Conservation (phyloP, 352 stramenopile species). For the Phytopythium ostracodes region DNA sequence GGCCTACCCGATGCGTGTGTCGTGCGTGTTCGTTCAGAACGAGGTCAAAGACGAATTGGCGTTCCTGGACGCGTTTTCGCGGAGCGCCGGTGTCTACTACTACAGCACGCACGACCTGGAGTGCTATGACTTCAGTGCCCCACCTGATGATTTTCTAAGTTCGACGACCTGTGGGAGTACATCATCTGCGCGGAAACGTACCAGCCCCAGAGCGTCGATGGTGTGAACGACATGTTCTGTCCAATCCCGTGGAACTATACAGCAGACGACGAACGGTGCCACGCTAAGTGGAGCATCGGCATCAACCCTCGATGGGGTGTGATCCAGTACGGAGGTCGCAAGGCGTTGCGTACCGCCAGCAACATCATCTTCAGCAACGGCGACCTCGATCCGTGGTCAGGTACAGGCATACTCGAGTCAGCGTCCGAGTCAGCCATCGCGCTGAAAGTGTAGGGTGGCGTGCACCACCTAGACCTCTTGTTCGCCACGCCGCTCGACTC, state of each 20-base stretch:
- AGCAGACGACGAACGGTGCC: slow-evolving; percentile 36
- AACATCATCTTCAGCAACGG: slow-evolving; percentile 93
- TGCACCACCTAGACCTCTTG: too few species aligned
- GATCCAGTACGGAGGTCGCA: slow-evolving; percentile 46
- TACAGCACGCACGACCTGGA: slow-evolving; percentile 35
- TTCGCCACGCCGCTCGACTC: too few species aligned
- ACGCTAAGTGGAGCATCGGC: slow-evolving; percentile 31
- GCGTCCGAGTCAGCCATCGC: slow-evolving; percentile 49
- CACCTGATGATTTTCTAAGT: slow-evolving; percentile 28
- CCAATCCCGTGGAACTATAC: slow-evolving; percentile 35
- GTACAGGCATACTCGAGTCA: slow-evolving; percentile 59
- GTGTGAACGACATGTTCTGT: slow-evolving; percentile 79
- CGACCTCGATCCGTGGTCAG: slow-evolving; percentile 85
- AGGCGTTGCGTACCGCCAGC: slow-evolving; percentile 36
- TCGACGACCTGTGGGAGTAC: slow-evolving; percentile 51
- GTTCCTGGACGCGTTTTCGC: slow-evolving; percentile 30
- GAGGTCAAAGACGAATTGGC: slow-evolving; percentile 17
- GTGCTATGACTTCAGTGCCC: slow-evolving; percentile 30
- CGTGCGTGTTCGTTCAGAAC: slow-evolving; percentile 48
- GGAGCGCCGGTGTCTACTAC: slow-evolving; percentile 47
- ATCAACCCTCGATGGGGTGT: slow-evolving; percentile 35
- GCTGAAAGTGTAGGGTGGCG: slow-evolving; percentile 9
- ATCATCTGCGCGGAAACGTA: slow-evolving; percentile 52
- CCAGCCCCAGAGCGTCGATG: slow-evolving; percentile 33
- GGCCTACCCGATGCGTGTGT: slow-evolving; percentile 77